Evolutionary conservation across 345 rosid species (phyloP).

Genomic region (Murraya paniculata): DNA sequence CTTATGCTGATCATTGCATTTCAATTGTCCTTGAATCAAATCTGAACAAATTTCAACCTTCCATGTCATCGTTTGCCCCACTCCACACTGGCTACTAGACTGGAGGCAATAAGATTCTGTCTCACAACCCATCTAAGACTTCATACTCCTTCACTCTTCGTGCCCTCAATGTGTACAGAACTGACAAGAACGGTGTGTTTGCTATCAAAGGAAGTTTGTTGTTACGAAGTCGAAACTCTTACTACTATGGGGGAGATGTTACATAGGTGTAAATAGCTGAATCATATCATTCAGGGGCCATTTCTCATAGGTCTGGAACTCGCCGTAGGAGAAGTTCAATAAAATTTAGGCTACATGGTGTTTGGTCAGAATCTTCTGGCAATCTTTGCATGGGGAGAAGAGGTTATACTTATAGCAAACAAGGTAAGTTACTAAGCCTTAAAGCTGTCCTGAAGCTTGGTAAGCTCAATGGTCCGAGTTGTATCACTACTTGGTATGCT

Average conservation of each 20-base stretch:
- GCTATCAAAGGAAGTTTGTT: constrained; percentile 19
- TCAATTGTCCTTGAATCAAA: constrained; percentile 24
- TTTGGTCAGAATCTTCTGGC: constrained; percentile 40
- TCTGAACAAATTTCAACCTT: neutral
- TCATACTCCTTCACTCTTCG: constrained; percentile 13
- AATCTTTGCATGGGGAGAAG: constrained; percentile 54
- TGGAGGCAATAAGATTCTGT: constrained; percentile 4
- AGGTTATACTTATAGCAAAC: neutral
- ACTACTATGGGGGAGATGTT: neutral
- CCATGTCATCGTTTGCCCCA: neutral
- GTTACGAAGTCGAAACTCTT: neutral
- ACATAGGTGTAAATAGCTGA: neutral
- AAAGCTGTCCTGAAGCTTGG: constrained; percentile 41
- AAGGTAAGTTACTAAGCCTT: constrained; percentile 13
- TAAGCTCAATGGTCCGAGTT: constrained; percentile 24
- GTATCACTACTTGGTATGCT: constrained; percentile 37
- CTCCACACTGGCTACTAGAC: constrained; percentile 17
- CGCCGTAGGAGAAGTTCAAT: neutral
- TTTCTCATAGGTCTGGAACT: neutral
- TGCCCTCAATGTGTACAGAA: neutral
- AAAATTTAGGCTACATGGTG: constrained; percentile 35
- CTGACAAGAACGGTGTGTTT: constrained; percentile 15
- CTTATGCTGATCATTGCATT: constrained; percentile 32
- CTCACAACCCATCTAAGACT: neutral
- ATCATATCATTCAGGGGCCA: neutral